These are phyloP conservation scores for Zelonia costaricensis DNA, from an alignment of 208 protist genomes.

Conservation along the genomic window DNA sequence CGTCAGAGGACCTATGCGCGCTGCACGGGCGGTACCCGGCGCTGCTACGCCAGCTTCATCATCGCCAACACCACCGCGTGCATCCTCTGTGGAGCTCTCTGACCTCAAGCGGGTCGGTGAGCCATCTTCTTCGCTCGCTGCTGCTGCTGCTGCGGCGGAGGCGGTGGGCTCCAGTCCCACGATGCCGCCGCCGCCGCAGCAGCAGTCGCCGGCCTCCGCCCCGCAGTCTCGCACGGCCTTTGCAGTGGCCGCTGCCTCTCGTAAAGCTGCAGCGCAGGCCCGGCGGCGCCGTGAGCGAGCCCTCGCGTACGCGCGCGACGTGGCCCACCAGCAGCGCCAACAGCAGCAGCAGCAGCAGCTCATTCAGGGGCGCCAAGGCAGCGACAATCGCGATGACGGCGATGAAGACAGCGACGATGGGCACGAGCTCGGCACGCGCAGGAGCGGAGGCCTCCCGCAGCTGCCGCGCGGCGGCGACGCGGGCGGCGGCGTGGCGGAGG, in stretches of 20 bases:
- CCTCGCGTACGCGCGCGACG: slow-evolving; percentile 51
- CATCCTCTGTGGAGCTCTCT: too few relatives aligned
- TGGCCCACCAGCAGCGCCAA: slow-evolving; percentile 19
- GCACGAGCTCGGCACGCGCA: neutral
- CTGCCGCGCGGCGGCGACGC: neutral
- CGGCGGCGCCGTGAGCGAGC: slow-evolving; percentile 56
- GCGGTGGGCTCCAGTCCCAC: neutral
- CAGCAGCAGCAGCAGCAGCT: slow-evolving; percentile 7
- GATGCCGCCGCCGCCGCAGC: neutral
- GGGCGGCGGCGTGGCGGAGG: slow-evolving; percentile 1
- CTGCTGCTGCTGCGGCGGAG: neutral
- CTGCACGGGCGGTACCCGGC: too few relatives aligned
- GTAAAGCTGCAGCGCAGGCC: slow-evolving; percentile 37
- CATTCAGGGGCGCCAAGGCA: neutral
- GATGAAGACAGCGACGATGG: neutral
- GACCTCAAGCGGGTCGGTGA: too few relatives aligned
- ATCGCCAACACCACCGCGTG: too few relatives aligned
- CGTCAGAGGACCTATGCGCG: too few relatives aligned
- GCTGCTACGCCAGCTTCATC: too few relatives aligned
- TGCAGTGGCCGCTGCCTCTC: slow-evolving; percentile 31
- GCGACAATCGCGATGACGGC: neutral
- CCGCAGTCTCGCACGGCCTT: too few relatives aligned
- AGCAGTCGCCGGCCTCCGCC: neutral
- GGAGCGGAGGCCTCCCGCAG: neutral
- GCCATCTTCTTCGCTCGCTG: too few relatives aligned